Percentiles rank a stretch among this genome's conserved stretches.
Evolutionary conservation across 805 yeast species (phyloP).

Genomic region (Wilhelminamyces savonicus): DNA sequence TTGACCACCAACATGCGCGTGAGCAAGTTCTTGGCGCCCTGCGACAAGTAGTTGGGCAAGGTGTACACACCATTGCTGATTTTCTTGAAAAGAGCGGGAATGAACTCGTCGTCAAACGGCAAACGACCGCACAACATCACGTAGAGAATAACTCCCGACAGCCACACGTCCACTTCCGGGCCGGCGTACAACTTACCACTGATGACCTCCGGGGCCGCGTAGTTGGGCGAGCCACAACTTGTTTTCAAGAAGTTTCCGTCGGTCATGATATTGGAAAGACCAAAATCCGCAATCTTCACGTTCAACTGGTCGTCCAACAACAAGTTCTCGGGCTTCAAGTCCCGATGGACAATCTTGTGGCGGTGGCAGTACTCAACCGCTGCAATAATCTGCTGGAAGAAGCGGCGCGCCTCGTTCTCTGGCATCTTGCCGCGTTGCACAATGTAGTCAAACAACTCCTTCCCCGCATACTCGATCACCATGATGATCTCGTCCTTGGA

Average conservation of each 20-base stretch:
- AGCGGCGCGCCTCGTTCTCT: constrained; percentile 85
- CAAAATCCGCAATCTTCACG: constrained; percentile 95
- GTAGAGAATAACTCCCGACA: constrained; percentile 89
- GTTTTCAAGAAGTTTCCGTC: constrained; percentile 95
- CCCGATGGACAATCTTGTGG: constrained; percentile 94
- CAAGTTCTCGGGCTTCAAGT: constrained; percentile 91
- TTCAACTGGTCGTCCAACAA: constrained; percentile 83
- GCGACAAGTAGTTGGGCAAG: constrained; percentile 77
- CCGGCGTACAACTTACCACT: constrained; percentile 94
- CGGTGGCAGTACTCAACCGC: constrained; percentile 96
- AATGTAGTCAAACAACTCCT: constrained; percentile 90
- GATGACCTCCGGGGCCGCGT: constrained; percentile 97
- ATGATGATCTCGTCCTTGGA: constrained; percentile 92
- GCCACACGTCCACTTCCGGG: constrained; percentile 98
- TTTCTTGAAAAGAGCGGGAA: constrained; percentile 88
- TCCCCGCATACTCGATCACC: constrained; percentile 97
- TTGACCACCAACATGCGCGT: constrained; percentile 91
- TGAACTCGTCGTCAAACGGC: constrained; percentile 95
- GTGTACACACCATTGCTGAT: constrained; percentile 91
- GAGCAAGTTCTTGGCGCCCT: constrained; percentile 77
- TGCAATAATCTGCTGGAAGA: constrained; percentile 92
- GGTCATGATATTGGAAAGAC: constrained; percentile 92
- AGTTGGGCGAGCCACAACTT: constrained; percentile 93
- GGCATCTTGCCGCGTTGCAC: constrained; percentile 91
- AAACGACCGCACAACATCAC: constrained; percentile 94